Conservation (phyloP, 1,139 yeast species). For the Eremothecium sinecaudum region DNA sequence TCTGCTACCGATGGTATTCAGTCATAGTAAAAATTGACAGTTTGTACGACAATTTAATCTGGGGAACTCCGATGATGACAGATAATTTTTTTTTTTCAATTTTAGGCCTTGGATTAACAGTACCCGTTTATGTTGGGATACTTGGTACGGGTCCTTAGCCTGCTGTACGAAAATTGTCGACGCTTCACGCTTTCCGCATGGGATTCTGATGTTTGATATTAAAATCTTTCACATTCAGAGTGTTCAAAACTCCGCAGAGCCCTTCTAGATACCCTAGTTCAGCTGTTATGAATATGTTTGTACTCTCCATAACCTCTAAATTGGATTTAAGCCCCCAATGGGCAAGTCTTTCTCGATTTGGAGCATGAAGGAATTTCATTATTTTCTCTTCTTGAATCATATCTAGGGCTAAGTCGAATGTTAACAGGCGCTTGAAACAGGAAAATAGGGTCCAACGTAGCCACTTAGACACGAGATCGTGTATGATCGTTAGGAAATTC, state of each 20-base stretch:
- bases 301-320: background rate
- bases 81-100: no score
- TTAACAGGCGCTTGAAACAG: conserved; percentile 2
- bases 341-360: conserved; percentile 4
- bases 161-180: no score
- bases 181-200: background rate
- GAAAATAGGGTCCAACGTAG: conserved; percentile 6
- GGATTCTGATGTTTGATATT: background rate
- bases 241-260: background rate
- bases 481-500: background rate
- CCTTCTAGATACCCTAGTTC: background rate
- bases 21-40: no score
- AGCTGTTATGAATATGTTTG: conserved; percentile 1
- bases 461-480: conserved; percentile 1
- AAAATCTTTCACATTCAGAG: background rate
- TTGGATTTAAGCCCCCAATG: conserved; percentile 3
- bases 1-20: no score
- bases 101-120: no score
- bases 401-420: conserved; percentile 2
- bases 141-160: no score
- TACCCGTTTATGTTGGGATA: no score
- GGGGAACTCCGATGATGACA: no score
- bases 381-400: conserved; percentile 1
- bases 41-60: no score
- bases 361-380: conserved; percentile 2